Percentiles rank a stretch among this genome's conserved stretches.
phyloP scores from a whole-genome alignment of 768 basidiomycete genomes.

The Naganishia onofrii region DNA sequence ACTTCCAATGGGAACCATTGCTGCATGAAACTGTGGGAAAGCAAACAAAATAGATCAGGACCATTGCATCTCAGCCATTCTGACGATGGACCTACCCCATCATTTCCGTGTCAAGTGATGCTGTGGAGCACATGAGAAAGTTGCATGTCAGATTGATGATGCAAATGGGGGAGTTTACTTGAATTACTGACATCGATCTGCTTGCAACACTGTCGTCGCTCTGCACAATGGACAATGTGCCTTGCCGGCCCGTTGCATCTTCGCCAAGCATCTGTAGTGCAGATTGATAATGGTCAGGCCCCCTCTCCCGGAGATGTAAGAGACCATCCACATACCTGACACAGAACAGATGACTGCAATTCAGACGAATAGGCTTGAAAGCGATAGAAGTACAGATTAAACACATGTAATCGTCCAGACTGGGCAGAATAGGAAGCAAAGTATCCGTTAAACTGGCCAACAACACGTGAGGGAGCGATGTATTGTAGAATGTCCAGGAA shows the following conservation, averaged over 20 bases:
- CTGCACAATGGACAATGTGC: constrained; percentile 81
- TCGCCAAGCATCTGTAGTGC: constrained; percentile 63
- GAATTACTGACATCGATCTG: constrained; percentile 65
- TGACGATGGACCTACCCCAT: constrained; percentile 44
- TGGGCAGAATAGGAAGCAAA: constrained; percentile 62
- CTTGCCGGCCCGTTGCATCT: constrained; percentile 80
- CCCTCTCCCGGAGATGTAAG: constrained; percentile 33
- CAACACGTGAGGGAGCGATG: constrained; percentile 63
- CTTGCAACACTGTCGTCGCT: constrained; percentile 69
- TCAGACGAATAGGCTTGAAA: constrained; percentile 83
- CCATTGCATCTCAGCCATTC: not conserved
- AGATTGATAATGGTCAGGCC: not conserved
- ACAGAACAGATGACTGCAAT: constrained; percentile 66
- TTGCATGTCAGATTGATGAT: not conserved
- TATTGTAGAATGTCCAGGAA: constrained; percentile 52
- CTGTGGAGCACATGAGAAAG: constrained; percentile 22
- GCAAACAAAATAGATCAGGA: constrained; percentile 63
- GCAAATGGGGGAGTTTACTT: not conserved
- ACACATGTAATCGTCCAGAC: constrained; percentile 67
- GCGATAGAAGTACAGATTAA: constrained; percentile 84
- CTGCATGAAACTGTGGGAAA: constrained; percentile 70
- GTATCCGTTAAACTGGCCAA: constrained; percentile 79
- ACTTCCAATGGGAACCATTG: constrained; percentile 89
- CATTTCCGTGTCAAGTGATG: constrained; percentile 46
- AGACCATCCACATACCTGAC: constrained; percentile 34